These are phyloP conservation scores for Heterobasidion annosum DNA, from an alignment of 1,284 basidiomycete genomes.

Conservation along the genomic window DNA sequence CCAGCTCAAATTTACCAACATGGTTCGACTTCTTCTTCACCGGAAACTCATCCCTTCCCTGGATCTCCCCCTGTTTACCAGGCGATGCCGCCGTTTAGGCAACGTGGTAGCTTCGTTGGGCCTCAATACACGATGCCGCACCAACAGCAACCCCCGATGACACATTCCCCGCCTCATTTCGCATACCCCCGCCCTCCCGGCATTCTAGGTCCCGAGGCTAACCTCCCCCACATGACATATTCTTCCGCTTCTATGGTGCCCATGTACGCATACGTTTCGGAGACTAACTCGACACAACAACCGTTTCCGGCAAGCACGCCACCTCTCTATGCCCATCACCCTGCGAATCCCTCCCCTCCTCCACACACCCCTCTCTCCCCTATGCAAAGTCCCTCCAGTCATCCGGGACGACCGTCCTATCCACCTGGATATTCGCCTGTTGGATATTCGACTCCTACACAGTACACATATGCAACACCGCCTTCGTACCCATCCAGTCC, in stretches of 20 bases:
- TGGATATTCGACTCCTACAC: conserved; percentile 28
- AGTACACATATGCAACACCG: conserved; percentile 29
- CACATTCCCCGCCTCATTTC: conserved; percentile 28
- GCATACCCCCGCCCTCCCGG: conserved; percentile 26
- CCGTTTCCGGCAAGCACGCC: conserved; percentile 16
- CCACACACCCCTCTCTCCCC: conserved; percentile 19
- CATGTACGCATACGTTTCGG: conserved; percentile 17
- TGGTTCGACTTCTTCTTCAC: conserved; percentile 5
- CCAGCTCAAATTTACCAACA: conserved; percentile 11
- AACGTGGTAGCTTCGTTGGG: conserved; percentile 26
- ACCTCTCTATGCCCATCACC: conserved; percentile 17
- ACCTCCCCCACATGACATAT: conserved; percentile 20
- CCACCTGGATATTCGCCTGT: conserved; percentile 28
- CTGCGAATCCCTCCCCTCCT: conserved; percentile 22
- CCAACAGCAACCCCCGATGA: conserved; percentile 27
- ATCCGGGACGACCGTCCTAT: conserved; percentile 22
- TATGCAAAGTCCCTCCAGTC: conserved; percentile 10
- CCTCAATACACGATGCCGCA: conserved; percentile 35
- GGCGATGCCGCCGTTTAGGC: conserved; percentile 5
- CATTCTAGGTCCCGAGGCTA: conserved; percentile 21
- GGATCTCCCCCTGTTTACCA: conserved; percentile 15
- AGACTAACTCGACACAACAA: conserved; percentile 8
- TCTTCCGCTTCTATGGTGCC: conserved; percentile 18
- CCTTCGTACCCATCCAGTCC: conserved; percentile 29
- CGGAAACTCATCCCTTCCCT: conserved; percentile 10